Evolutionary conservation across 306 rosid genomes (phyloP).

Genomic region (Castanospermum australe): DNA sequence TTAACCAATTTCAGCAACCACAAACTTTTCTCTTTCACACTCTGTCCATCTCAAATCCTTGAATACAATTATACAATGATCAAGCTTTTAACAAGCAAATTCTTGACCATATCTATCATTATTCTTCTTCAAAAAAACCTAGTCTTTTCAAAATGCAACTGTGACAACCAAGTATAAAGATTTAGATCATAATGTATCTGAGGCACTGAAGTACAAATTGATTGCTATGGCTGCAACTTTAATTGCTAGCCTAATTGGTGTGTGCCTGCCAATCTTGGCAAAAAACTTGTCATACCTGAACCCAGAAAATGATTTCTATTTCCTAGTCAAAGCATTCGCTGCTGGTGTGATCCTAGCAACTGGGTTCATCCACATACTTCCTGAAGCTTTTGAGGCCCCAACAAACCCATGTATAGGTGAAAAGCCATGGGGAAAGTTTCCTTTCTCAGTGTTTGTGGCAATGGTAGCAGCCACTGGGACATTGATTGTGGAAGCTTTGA

Average conservation of each 20-base stretch:
- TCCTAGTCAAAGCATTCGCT: slow-evolving; percentile 60
- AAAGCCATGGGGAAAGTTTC: slow-evolving; percentile 62
- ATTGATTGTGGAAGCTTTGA: slow-evolving; percentile 55
- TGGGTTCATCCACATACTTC: slow-evolving; percentile 65
- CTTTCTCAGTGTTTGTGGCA: slow-evolving; percentile 62
- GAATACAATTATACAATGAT: slow-evolving; percentile 26
- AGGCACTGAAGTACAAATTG: slow-evolving; percentile 46
- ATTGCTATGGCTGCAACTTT: slow-evolving; percentile 47
- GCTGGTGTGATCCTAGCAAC: slow-evolving; percentile 77
- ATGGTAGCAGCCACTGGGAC: slow-evolving; percentile 63
- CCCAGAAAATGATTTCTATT: slow-evolving; percentile 47
- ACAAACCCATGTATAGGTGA: slow-evolving; percentile 47
- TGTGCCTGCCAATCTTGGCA: slow-evolving; percentile 49
- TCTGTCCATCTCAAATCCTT: background rate
- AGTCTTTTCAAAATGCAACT: slow-evolving; percentile 30
- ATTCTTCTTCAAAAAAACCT: slow-evolving; percentile 27
- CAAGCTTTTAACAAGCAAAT: slow-evolving; percentile 14
- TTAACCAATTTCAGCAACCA: background rate
- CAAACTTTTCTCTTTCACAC: background rate
- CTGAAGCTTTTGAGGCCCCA: slow-evolving; percentile 56
- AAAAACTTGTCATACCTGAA: slow-evolving; percentile 31
- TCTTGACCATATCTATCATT: background rate
- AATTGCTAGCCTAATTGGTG: slow-evolving; percentile 48
- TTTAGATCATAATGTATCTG: slow-evolving; percentile 5
- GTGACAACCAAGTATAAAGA: slow-evolving; percentile 15